A percentile compares a stretch with the other conserved stretches of the same genome.
Evolutionary conservation across 1,284 basidiomycete genomes (phyloP).

Genomic region (Apiotrichum porosum): DNA sequence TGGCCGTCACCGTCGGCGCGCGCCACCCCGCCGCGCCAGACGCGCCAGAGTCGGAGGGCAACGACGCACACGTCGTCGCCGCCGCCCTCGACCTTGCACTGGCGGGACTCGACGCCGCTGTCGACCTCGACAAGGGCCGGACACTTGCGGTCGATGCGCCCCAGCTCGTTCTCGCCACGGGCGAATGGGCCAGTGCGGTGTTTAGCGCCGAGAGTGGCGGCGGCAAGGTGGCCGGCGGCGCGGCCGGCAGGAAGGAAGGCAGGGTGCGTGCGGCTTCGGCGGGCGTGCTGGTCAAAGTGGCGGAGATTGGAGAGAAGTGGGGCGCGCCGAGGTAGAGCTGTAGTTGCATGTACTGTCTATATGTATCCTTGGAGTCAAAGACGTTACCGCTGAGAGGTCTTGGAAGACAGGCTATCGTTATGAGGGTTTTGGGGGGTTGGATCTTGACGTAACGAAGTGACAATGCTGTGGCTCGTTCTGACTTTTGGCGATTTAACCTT

Average conservation of each 20-base stretch:
- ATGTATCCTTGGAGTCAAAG: not conserved
- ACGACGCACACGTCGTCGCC: conserved; percentile 65
- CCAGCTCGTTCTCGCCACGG: conserved; percentile 62
- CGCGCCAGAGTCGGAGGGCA: conserved; percentile 6
- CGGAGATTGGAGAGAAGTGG: conserved; percentile 71
- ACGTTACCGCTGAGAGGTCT: not conserved
- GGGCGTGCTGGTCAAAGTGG: conserved; percentile 72
- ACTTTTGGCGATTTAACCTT: no score
- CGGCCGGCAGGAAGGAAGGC: conserved; percentile 55
- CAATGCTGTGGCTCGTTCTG: no score
- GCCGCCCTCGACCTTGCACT: conserved; percentile 71
- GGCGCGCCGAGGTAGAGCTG: conserved; percentile 31
- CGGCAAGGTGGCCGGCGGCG: conserved; percentile 55
- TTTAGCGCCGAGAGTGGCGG: conserved; percentile 66
- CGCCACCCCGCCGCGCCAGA: conserved; percentile 51
- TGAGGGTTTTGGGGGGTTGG: no score
- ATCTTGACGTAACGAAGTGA: not conserved
- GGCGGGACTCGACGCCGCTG: conserved; percentile 66
- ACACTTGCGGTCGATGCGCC: conserved; percentile 70
- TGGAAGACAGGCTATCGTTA: no score
- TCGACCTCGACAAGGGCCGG: conserved; percentile 70
- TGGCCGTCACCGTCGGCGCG: conserved; percentile 71
- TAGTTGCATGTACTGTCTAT: not conserved
- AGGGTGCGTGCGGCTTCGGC: conserved; percentile 64
- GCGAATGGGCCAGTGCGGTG: conserved; percentile 73